Evolutionary conservation across 2,329 filamentous ascomycete species (phyloP), one percentile per base, ranked within the genome.

Genomic region (Fusarium tanahbumbuense): DNA sequence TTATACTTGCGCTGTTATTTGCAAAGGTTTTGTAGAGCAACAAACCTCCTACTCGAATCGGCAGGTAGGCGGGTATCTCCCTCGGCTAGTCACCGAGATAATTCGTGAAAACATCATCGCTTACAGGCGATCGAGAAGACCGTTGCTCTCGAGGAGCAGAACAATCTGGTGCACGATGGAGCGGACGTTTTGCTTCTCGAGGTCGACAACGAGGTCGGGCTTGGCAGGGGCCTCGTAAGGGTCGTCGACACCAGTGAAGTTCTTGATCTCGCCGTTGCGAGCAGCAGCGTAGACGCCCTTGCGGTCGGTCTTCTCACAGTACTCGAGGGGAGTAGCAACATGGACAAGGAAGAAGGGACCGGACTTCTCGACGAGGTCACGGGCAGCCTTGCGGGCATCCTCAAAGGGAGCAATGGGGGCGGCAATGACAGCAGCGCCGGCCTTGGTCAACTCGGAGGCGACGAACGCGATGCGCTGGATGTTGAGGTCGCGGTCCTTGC

Each of bases 141-240:
- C 96, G 77, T 92, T 87, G 79, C 91, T 92, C 88, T 99, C 96
- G 64, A 99, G 86, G 83, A 98, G 83, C 77, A 99, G 86, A 70
- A 99, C 88, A 77, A 99, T 98, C 87, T 98, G 93, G 85, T 99
- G 96, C 56, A 99, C 96, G 68, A 95, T 95, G 64, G 92, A 96
- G 77, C 96, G 88, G 49, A 98, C 94, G 72, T 89, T 92, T 82
- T 93, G 93, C 87, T 92, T 96, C 83, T 92, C 91, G 59, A 91
- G 81, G 81, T 98, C 92, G 41, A 98, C 95, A 8, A 89, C 89
- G 71, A 99, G 85, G 79, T 98, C 90, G 32, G 94, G 88, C 83
- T 95, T 94, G 73, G 83, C 76, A 12, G 96, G 96, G 23, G 82
- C 79, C 89, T 99, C 96, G 79, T 99, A 99, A 50, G 96, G 94